Evolutionary conservation across 345 rosid species (phyloP).

Genomic region (Adansonia digitata): DNA sequence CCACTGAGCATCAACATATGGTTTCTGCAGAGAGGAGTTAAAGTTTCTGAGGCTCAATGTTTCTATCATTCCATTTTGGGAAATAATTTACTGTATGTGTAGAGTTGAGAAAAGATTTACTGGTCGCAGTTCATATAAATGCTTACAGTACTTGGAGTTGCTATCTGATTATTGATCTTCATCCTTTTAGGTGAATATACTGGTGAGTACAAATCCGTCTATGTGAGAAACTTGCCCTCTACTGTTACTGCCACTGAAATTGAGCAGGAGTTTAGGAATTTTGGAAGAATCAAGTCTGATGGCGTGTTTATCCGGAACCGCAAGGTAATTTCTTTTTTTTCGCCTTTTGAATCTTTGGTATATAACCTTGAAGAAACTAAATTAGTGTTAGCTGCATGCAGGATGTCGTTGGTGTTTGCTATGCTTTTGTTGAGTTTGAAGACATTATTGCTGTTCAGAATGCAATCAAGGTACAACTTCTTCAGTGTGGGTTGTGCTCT

Average conservation of each 20-base stretch:
- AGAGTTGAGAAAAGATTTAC: constrained; percentile 2
- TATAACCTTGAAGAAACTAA: constrained; percentile 11
- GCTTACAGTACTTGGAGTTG: background rate
- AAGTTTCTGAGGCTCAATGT: background rate
- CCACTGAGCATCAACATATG: background rate
- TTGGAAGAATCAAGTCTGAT: constrained; percentile 81
- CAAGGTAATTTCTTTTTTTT: constrained; percentile 44
- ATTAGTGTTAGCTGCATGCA: constrained; percentile 26
- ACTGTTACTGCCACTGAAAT: constrained; percentile 71
- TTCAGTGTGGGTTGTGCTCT: background rate
- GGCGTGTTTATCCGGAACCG: constrained; percentile 87
- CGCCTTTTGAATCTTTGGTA: background rate
- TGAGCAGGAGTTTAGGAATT: constrained; percentile 76
- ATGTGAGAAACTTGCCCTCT: constrained; percentile 92
- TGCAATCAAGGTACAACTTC: constrained; percentile 68
- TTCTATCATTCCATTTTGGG: background rate
- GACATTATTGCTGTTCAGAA: constrained; percentile 78
- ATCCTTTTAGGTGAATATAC: constrained; percentile 56
- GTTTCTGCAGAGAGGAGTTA: background rate
- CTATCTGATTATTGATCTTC: constrained; percentile 22
- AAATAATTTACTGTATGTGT: background rate
- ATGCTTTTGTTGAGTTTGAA: constrained; percentile 96
- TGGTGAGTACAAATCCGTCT: constrained; percentile 65
- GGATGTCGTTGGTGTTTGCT: constrained; percentile 93
- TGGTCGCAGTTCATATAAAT: background rate